Conservation (phyloP, 495 filamentous ascomycete genomes). For the Hypoxylon intermedium region DNA sequence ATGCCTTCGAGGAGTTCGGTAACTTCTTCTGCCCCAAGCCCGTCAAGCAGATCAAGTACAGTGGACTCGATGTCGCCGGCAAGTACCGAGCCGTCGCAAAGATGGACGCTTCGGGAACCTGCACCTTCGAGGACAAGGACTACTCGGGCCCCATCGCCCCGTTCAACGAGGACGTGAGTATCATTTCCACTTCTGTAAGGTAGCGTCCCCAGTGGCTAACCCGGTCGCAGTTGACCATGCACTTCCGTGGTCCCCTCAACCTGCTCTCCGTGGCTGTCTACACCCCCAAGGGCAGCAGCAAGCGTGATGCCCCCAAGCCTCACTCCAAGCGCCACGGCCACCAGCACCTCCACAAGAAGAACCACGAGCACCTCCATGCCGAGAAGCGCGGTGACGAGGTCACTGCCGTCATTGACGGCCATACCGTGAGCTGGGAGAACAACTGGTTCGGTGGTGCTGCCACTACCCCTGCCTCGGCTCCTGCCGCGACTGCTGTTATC, state of each 20-base stretch:
- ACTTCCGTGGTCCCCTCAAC: conserved; percentile 71
- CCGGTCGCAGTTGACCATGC: conserved; percentile 64
- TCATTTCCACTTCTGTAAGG: conserved; percentile 1
- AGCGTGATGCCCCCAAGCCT: conserved; percentile 37
- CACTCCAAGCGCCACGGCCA: conserved; percentile 49
- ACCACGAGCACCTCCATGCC: conserved; percentile 36
- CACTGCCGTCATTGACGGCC: conserved; percentile 67
- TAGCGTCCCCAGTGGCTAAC: conserved; percentile 18
- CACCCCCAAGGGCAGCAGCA: conserved; percentile 45
- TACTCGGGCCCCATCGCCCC: conserved; percentile 68
- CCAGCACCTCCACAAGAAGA: conserved; percentile 44
- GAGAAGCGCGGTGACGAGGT: conserved; percentile 48
- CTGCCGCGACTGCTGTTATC: conserved; percentile 1
- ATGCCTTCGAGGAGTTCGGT: conserved; percentile 43
- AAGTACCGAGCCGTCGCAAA: conserved; percentile 63
- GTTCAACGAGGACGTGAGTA: conserved; percentile 69
- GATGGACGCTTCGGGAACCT: conserved; percentile 66
- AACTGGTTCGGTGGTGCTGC: conserved; percentile 54
- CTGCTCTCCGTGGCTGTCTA: conserved; percentile 72
- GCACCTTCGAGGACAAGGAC: conserved; percentile 51
- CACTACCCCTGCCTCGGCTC: conserved; percentile 7
- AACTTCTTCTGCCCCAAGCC: conserved; percentile 64
- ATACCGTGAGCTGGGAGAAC: conserved; percentile 69
- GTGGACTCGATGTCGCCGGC: conserved; percentile 62
- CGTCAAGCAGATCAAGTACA: conserved; percentile 66